phyloP scores from a whole-genome alignment of 257 asterid species.

The Gentiana macrophylla region DNA sequence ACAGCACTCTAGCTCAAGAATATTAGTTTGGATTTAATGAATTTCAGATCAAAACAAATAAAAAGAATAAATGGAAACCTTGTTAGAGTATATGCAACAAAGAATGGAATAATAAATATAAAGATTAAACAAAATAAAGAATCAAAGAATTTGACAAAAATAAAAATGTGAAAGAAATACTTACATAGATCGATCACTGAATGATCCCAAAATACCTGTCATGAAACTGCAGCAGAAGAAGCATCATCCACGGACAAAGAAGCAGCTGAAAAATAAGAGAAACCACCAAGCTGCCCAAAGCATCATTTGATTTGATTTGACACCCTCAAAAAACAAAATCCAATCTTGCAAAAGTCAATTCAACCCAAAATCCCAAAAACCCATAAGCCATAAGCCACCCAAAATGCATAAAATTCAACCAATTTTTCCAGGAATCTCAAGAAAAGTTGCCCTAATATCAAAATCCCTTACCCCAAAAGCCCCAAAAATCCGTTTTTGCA shows the following conservation, averaged over 20 bases:
- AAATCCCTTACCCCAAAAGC: too few relatives aligned
- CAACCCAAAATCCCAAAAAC: too few relatives aligned
- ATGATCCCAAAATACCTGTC: constrained; percentile 17
- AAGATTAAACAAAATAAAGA: constrained; percentile 29
- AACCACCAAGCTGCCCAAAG: too few relatives aligned
- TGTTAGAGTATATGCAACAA: constrained; percentile 50
- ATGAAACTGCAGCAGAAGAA: constrained; percentile 12
- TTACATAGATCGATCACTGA: not conserved
- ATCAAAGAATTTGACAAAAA: constrained; percentile 55
- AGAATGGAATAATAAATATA: constrained; percentile 37
- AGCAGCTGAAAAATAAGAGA: constrained; percentile 23
- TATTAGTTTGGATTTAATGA: constrained; percentile 50
- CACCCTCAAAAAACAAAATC: too few relatives aligned
- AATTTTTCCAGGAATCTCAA: too few relatives aligned
- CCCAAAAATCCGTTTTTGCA: too few relatives aligned
- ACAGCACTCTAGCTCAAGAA: constrained; percentile 38
- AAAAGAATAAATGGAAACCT: too few relatives aligned
- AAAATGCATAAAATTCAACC: too few relatives aligned
- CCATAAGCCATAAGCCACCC: too few relatives aligned
- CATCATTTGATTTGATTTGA: too few relatives aligned
- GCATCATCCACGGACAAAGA: constrained; percentile 27
- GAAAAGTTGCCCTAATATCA: too few relatives aligned
- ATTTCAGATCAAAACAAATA: constrained; percentile 27
- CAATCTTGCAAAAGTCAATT: too few relatives aligned
- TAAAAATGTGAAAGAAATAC: not conserved